Percentiles rank a stretch among this genome's conserved stretches.
phyloP scores from a whole-genome alignment of 441 rosid species.

The Populus hybrid region DNA sequence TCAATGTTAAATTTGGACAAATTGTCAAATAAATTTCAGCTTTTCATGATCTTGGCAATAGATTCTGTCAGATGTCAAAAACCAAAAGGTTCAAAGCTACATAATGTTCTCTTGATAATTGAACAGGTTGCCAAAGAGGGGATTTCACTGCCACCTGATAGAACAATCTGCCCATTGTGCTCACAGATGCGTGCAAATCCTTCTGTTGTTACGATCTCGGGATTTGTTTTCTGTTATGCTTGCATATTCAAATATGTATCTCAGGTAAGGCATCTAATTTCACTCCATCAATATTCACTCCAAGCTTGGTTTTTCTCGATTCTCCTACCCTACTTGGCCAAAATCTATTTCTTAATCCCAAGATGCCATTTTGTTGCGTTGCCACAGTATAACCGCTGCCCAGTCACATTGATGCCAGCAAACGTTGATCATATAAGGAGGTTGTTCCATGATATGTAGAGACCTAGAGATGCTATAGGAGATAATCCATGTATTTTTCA shows the following conservation, averaged over 20 bases:
- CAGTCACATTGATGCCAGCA: constrained; percentile 79
- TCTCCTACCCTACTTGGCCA: neutral
- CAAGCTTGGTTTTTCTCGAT: neutral
- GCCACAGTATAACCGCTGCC: constrained; percentile 89
- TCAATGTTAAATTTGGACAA: neutral
- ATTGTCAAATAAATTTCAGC: neutral
- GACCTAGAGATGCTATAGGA: neutral
- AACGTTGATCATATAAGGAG: constrained; percentile 83
- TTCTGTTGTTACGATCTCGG: constrained; percentile 88
- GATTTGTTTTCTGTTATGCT: constrained; percentile 94
- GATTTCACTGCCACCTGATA: constrained; percentile 72
- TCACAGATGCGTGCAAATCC: constrained; percentile 96
- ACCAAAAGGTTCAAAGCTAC: neutral
- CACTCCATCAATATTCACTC: neutral
- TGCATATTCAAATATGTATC: constrained; percentile 90
- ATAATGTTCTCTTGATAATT: neutral
- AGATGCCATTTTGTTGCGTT: neutral
- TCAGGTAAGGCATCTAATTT: constrained; percentile 56
- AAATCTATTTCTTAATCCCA: neutral
- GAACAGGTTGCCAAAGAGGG: constrained; percentile 86
- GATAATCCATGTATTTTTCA: neutral
- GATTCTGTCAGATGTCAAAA: neutral
- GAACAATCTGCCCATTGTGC: constrained; percentile 87
- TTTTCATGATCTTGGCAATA: neutral
- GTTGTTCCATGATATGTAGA: constrained; percentile 83